Base-by-base conservation (phyloP, 352 stramenopile species). In the Peronospora tabacina region DNA sequence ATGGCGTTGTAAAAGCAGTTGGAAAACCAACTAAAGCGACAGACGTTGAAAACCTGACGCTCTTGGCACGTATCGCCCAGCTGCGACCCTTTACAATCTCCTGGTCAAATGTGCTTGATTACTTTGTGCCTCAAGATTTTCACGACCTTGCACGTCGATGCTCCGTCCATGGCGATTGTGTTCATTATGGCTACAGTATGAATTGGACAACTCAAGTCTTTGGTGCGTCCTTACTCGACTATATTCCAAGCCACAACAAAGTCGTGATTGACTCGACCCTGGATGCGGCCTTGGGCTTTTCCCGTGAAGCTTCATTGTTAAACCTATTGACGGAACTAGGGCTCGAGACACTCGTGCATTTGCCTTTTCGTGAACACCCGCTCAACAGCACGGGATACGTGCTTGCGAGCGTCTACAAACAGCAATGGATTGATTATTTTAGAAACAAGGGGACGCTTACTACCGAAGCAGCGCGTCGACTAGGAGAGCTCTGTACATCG, bases 141-240 rank as follows among this genome's bases (percentile, higher is more conserved):
- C 58, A 60, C 16, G 58, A 67, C n/a, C 22, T 67, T 7, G 59
- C 59, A 13, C 59, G 59, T 28, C 48, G 59, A 1, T 67, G 59
- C 19, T 63, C 48, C 0, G 29, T 50, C 16, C 19, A 45, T 34
- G 48, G 54, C 0, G 24, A 44, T 9, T 63, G 59, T 38, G 16
- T 63, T 19, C 59, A 63, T 30, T 67, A 66, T 26, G 57, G 36
- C 11, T 66, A 66, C 52, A 66, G 57, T 10, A 67, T 55, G 59
- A 63, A 63, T 19, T 60, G 59, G 48, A 2, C 43, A 12, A 51
- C 44, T 3, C 59, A 67, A 36, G 53, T 67, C 32, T 37, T 33
- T n/a, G 44, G 53, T 1, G 35, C 40, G 7, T 66, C 57, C 2
- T 48, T 61, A 19, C 44, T 66, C 8, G 46, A 66, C 30, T 61